A percentile compares a stretch with the other conserved stretches of the same genome.
phyloP scores from a whole-genome alignment of 176 grass and related monocot species.

The Miscanthus lutarioriparius region DNA sequence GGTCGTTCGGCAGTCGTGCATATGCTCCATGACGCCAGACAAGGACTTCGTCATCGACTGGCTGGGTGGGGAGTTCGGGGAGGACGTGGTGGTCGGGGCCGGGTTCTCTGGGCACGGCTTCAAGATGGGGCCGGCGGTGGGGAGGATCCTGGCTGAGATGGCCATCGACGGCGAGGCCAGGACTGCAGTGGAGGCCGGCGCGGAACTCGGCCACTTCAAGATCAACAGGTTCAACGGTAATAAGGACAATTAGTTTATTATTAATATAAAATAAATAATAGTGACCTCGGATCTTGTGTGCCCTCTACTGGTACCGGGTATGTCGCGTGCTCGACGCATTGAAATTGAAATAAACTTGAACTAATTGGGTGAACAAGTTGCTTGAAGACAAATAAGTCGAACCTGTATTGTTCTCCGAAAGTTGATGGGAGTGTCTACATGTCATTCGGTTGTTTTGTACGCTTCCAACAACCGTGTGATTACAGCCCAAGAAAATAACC shows the following conservation, averaged over 20 bases:
- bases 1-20: slow-evolving; percentile 51
- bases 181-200: slow-evolving; percentile 23
- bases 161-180: slow-evolving; percentile 46
- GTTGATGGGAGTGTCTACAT: no score
- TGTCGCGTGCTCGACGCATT: background rate
- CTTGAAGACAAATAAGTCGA: no score
- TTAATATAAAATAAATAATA: no score
- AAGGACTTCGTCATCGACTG: slow-evolving; percentile 75
- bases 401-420: no score
- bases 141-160: slow-evolving; percentile 62
- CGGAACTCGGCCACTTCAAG: slow-evolving; percentile 47
- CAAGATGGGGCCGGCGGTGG: slow-evolving; percentile 66
- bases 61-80: slow-evolving; percentile 48
- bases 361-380: background rate
- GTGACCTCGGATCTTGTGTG: no score
- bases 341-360: background rate
- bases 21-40: slow-evolving; percentile 87
- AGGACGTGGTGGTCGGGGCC: slow-evolving; percentile 55
- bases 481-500: no score
- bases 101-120: slow-evolving; percentile 79
- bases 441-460: no score
- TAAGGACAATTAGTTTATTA: no score
- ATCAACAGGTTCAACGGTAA: slow-evolving; percentile 46
- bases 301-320: no score
- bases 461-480: no score